Evolutionary conservation across 257 asterid species (phyloP), one percentile per base, ranked within the genome.

Genomic region (Gentiana macrophylla): DNA sequence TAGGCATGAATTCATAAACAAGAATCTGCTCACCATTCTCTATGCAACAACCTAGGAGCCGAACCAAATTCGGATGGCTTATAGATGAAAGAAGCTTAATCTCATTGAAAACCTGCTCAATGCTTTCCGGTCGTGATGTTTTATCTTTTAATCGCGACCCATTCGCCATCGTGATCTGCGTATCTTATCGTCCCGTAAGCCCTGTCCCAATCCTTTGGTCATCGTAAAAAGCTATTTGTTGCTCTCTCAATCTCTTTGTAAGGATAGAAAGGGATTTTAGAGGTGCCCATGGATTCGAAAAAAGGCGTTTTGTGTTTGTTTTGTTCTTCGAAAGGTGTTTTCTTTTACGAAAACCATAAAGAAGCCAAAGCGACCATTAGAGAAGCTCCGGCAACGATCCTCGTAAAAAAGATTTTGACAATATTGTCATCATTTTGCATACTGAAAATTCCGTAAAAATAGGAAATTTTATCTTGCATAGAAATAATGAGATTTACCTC

Each of bases 141-240:
- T 77, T 56, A 86, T 70, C 47, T 79, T 86, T 89, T 89, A 62
- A 89, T 78, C 9, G 97, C 97, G 37, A 82, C 97, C 66, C 77
- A 72, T 49, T 84, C 93, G 32, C 73, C 80, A 37, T 79, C 81
- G 76, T 75, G 75, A 38, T 96, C 98, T 1, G 83, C 79, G 48
- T 90, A 90, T 49, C 86, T 86, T 53, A 90, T 96, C 7, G 98
- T 90, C 49, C 98, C 98, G 35, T 90, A 84, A 49, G 98, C 98
- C 1, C 98, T 0, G 89, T 90, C 59, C 98, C 98, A 6, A 90
- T 80, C 64, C 86, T 73, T 52, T 80, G 87, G 35, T 74, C 81
- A 8, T 90, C 98, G 2, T n/a, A 80, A 70, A 51, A 90, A 90
- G 62, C 80, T 61, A 45, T 69, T 79, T 11, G 98, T 86, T 10